Evolutionary conservation across 225 moss, liverwort and hornwort species (phyloP), one percentile per base, ranked within the genome.

Genomic region (Antitrichia curtipendula): DNA sequence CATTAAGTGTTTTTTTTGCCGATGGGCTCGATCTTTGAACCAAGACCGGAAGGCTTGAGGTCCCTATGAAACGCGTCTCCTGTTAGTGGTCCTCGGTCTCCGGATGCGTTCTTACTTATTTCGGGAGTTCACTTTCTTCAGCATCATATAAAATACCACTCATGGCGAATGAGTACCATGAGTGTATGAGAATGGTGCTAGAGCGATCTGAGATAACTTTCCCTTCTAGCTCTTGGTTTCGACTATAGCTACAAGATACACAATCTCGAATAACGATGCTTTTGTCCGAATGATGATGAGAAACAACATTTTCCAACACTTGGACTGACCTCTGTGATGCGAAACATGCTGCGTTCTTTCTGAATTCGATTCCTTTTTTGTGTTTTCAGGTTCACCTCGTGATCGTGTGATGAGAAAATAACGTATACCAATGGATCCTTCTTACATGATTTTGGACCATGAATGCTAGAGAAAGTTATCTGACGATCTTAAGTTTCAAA

Each of bases 361-460:
- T 87, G 84, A 87, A 64, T 87, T 58, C 38, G 66, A 66, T 0
- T 12, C 1, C 38, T 8, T 25, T n/a, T 2, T 24, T 53, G 17
- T 36, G 10, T 24, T 45, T n/a, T 11, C 16, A 6, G 10, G 1
- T 13, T 34, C 7, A 8, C 47, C 38, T 29, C 13, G 1, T 6
- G 43, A 61, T 87, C 84, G 84, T 50, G 31, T 87, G 88, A 85
- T 47, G 85, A 90, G 68, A 88, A 76, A 49, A 34, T 45, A 84
- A 60, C 77, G 41, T 85, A 85, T 45, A 90, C 90, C 90, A 90
- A 90, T 90, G 70, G 88, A 88, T 90, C 87, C 85, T 90, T 85
- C 81, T 90, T 61, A 90, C 81, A n/a, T 81, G 87, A 81, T n/a
- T 40, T 24, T 4, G 13, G 2, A 32, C 69, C 62, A n/a, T 85